Base-by-base conservation (phyloP, 495 filamentous ascomycete species). In the Chaetomium cochliodes region DNA sequence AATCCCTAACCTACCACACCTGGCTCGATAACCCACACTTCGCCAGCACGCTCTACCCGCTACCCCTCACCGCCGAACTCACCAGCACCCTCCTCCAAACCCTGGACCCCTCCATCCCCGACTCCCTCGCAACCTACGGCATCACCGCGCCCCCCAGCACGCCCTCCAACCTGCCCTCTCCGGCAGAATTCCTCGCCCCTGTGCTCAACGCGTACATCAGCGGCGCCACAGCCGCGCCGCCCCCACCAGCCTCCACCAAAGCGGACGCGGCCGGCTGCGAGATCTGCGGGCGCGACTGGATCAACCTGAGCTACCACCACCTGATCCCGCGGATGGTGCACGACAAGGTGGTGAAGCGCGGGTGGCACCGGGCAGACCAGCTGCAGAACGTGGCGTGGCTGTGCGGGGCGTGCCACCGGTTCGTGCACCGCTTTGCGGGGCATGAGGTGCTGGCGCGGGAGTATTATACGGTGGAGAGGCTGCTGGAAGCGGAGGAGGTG, bases 311-410 rank as follows among this genome's bases (percentile, higher is more conserved):
- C 8, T 94, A 93, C 74, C 92, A 96, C 69, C 92, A 96, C 77
- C 77, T 96, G 54, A 91, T 96, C 64, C 92, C 92, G 39, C 80
- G 85, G 33, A 79, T 82, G 44, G 84, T 90, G 67, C 92, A 96
- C 76, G 85, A 80, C n/a, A 93, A 92, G 76, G 91, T 85, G 8
- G 68, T 90, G 15, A 90, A 90, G 77, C 80, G 90, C 33, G 90
- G 91, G 5, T 96, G 91, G 92, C 90, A 92, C 80, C 81, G 84
- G 18, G 85, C 86, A 65, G 87, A 87, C 80, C 82, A 85, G 78
- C 69, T 93, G 76, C 85, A 90, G 73, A 91, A 84, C 72, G 91
- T 96, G 28, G 92, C 92, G 33, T 96, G 91, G 91, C 74, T 96
- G 69, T 96, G 92, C 79, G 82, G 92, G 23, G 90, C 92, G 18